Evolutionary conservation across 306 rosid species (phyloP).

Genomic region (Citrullus mucosospermus): DNA sequence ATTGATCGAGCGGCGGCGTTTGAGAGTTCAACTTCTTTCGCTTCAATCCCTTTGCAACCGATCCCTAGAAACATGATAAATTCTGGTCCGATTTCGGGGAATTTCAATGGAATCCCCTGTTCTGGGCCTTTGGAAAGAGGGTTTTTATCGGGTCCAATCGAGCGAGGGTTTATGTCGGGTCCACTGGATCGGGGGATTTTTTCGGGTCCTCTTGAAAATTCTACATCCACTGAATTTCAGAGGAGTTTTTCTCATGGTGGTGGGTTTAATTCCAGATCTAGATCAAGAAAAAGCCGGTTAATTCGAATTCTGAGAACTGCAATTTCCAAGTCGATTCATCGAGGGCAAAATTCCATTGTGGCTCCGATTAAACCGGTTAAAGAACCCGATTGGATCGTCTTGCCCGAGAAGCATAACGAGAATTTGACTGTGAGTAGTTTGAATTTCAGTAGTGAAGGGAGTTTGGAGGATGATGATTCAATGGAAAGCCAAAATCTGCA

Average conservation of each 20-base stretch:
- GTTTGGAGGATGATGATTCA: conserved; percentile 77
- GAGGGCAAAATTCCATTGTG: conserved; percentile 62
- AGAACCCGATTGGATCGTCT: conserved; percentile 65
- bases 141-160: conserved; percentile 88
- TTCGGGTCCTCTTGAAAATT: conserved; percentile 81
- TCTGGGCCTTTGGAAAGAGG: conserved; percentile 90
- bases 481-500: conserved; percentile 76
- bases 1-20: conserved; percentile 88
- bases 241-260: conserved; percentile 85
- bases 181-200: conserved; percentile 80
- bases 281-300: conserved; percentile 42
- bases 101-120: conserved; percentile 29
- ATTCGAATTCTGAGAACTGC: conserved; percentile 53
- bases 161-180: conserved; percentile 95
- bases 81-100: conserved; percentile 69
- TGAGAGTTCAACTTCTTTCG: conserved; percentile 82
- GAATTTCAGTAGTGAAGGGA: conserved; percentile 86
- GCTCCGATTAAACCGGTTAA: conserved; percentile 60
- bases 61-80: conserved; percentile 44
- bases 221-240: conserved; percentile 42
- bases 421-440: conserved; percentile 60
- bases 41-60: conserved; percentile 89
- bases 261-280: conserved; percentile 33
- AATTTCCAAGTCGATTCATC: conserved; percentile 53
- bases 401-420: conserved; percentile 56